Conservation (phyloP, 2,329 filamentous ascomycete species). For the Lecanoromycetidae sp. region DNA sequence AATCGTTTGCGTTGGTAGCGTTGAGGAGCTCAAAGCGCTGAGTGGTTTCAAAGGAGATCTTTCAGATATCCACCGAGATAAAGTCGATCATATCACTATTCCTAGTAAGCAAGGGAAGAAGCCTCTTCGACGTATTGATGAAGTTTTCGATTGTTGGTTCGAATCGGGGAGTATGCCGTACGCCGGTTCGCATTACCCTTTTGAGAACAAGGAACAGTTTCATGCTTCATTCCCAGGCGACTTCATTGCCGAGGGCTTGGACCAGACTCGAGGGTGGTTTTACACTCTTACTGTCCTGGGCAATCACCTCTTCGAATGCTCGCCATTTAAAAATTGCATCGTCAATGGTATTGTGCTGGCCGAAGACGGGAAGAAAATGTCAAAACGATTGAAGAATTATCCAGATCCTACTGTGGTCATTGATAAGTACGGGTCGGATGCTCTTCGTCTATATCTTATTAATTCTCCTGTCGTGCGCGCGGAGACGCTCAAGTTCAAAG, state of each 20-base stretch:
- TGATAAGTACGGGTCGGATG: constrained; percentile 80
- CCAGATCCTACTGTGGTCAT: constrained; percentile 77
- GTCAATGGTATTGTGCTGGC: constrained; percentile 90
- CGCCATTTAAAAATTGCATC: constrained; percentile 92
- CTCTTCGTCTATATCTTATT: constrained; percentile 87
- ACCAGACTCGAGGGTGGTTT: constrained; percentile 95
- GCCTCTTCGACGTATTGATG: constrained; percentile 63
- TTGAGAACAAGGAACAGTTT: constrained; percentile 74
- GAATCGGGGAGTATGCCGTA: constrained; percentile 96
- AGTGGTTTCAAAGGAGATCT: constrained; percentile 79
- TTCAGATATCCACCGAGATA: constrained; percentile 79
- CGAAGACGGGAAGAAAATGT: constrained; percentile 98
- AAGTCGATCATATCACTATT: constrained; percentile 88
- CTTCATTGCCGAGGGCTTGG: constrained; percentile 86
- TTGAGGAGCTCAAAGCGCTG: constrained; percentile 69
- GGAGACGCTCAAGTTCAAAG: constrained; percentile 83
- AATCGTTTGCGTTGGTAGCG: constrained; percentile 71
- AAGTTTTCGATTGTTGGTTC: constrained; percentile 96
- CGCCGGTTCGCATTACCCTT: constrained; percentile 80
- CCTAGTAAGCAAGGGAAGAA: constrained; percentile 82
- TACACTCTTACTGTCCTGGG: constrained; percentile 84
- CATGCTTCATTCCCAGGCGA: constrained; percentile 75
- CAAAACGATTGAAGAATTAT: constrained; percentile 92
- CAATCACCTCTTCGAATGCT: constrained; percentile 70
- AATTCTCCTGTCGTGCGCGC: constrained; percentile 91